Evolutionary conservation across 2,329 filamentous ascomycete species (phyloP).

Genomic region (Fusarium anguioides): DNA sequence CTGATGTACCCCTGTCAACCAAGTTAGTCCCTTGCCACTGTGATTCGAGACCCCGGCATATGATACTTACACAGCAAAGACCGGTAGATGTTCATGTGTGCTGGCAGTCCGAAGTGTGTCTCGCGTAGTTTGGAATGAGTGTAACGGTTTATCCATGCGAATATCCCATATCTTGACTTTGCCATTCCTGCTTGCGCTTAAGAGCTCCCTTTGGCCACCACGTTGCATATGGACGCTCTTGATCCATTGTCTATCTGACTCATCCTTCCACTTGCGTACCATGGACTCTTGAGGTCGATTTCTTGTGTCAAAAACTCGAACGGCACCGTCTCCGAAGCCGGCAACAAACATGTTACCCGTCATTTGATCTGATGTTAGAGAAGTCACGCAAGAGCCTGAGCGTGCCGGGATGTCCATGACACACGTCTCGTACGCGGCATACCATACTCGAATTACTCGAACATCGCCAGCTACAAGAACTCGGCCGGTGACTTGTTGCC

Average conservation of each 20-base stretch:
- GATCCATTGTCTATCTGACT: constrained; percentile 87
- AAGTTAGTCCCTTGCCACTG: constrained; percentile 43
- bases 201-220: constrained; percentile 88
- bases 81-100: constrained; percentile 95
- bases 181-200: constrained; percentile 91
- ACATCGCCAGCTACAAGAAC: constrained; percentile 97
- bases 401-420: constrained; percentile 93
- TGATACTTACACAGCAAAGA: constrained; percentile 86
- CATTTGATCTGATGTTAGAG: constrained; percentile 95
- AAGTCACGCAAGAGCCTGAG: constrained; percentile 95
- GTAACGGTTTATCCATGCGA: constrained; percentile 81
- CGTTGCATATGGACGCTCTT: constrained; percentile 97
- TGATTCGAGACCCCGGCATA: background rate
- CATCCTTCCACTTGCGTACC: constrained; percentile 97
- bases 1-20: constrained; percentile 78
- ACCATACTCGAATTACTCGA: constrained; percentile 95
- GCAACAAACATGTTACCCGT: constrained; percentile 96
- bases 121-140: constrained; percentile 78
- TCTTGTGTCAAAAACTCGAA: constrained; percentile 93
- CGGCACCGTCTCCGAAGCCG: constrained; percentile 94
- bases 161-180: constrained; percentile 98
- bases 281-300: constrained; percentile 86
- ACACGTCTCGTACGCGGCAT: constrained; percentile 92
- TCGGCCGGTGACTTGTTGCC: constrained; percentile 97
- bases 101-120: constrained; percentile 86